Percentiles rank a stretch among this genome's conserved stretches.
Conservation (phyloP, 352 stramenopile species). For the Globisporangium irregulare region DNA sequence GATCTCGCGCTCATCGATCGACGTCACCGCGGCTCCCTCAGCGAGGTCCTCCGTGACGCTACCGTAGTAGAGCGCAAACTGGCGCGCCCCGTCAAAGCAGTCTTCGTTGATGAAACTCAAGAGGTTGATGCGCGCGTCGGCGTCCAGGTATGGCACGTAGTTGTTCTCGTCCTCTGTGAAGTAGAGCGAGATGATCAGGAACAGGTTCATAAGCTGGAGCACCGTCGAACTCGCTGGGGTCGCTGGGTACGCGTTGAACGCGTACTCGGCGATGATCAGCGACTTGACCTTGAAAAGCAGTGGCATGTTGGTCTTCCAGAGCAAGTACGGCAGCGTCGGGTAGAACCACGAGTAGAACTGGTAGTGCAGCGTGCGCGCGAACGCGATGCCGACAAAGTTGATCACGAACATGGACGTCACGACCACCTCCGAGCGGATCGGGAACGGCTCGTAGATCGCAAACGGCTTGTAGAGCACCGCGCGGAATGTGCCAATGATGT, state of each 20-base stretch:
- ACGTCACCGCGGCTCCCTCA: slow-evolving; percentile 51
- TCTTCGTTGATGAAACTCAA: slow-evolving; percentile 76
- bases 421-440: slow-evolving; percentile 81
- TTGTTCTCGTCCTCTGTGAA: slow-evolving; percentile 55
- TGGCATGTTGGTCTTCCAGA: slow-evolving; percentile 89
- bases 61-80: slow-evolving; percentile 81
- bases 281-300: slow-evolving; percentile 83
- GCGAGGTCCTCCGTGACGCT: slow-evolving; percentile 78
- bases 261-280: slow-evolving; percentile 79
- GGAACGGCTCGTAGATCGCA: slow-evolving; percentile 69
- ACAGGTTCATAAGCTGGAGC: slow-evolving; percentile 91
- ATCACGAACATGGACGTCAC: slow-evolving; percentile 85
- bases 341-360: slow-evolving; percentile 98
- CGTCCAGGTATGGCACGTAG: slow-evolving; percentile 79
- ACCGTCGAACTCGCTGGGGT: slow-evolving; percentile 88
- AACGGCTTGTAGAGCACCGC: slow-evolving; percentile 72
- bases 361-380: slow-evolving; percentile 97
- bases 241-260: slow-evolving; percentile 96
- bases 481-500: slow-evolving; percentile 71
- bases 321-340: slow-evolving; percentile 92
- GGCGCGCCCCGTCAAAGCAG: slow-evolving; percentile 66
- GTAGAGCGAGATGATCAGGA: slow-evolving; percentile 79
- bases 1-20: slow-evolving; percentile 82
- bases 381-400: slow-evolving; percentile 97
- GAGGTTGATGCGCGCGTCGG: slow-evolving; percentile 62